Evolutionary conservation across 176 grass and related monocot genomes (phyloP), one percentile per base, ranked within the genome.

Genomic region (Saccharum officinarum): DNA sequence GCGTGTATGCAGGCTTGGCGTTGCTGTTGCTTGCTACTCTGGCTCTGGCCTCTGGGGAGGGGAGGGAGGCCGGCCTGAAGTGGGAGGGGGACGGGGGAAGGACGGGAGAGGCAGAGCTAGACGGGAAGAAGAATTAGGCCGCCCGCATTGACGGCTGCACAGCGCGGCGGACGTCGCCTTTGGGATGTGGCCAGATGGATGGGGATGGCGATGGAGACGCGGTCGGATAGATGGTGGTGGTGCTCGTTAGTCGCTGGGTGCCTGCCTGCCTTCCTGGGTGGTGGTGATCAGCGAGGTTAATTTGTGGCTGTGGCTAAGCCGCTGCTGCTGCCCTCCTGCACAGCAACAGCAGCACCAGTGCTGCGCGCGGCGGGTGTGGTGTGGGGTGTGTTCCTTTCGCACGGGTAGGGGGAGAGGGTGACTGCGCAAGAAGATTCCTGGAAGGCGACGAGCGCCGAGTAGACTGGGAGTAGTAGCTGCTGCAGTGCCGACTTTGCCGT

Each of bases 351-450:
- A 8, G 20, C 65, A 15, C 39, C 69, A 45, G 20, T 22, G 20
- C 36, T 10, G 67, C 28, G 63, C 5, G 25, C 25, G 25, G 65
- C 6, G 26, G 12, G 18, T 12, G 59, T 61, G 57, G 41, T 44
- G 54, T 54, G 50, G 5, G 22, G 59, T 62, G 76, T 41, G 68
- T 15, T 85, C 38, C 87, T 84, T 85, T 45, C 31, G 33, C 78
- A 65, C 75, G 78, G 78, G 79, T 2, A 18, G 44, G 20, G 62
- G 20, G 83, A 22, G 52, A 67, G 28, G 30, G 73, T 33, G 65
- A 76, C 83, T 82, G 71, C 83, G 78, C 83, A 52, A 82, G 52
- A 71, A 77, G 83, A 89, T 89, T 89, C 78, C 31, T 82, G 25
- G 83, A 89, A 71, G 40, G 59, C 38, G 69, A 80, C 76, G 9